Base-by-base conservation (phyloP, 345 rosid species). In the Erodium maritimum region DNA sequence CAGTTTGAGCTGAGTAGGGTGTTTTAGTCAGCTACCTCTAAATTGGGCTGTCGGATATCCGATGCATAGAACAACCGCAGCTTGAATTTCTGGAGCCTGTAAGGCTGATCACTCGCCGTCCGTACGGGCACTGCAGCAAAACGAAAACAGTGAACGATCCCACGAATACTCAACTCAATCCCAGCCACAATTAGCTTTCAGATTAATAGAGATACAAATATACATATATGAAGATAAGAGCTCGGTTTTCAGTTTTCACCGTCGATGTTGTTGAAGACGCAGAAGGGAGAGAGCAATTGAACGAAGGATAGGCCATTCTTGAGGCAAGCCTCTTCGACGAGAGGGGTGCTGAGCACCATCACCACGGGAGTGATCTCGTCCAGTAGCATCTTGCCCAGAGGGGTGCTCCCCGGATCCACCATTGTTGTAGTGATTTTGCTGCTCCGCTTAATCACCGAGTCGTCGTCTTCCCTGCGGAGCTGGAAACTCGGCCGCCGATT, bases 301-400 rank as follows among this genome's bases (percentile, higher is more conserved):
- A 77, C 69, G 63, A 93, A 80, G n/a, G 91, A 85, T 55, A 93
- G 72, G 13, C 87, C 94, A 54, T 83, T 93, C 76, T 79, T 93
- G 62, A 65, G 67, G 84, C 95, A 93, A 64, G 95, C 66, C 59
- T 83, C 95, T 67, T 89, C 99, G 19, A 82, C 95, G 52, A 79
- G 82, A 20, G 94, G 88, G 46, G 95, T 87, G 21, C 80, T 72
- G 69, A 93, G 91, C 54, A 89, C 91, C 96, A 89, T 89, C 57
- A 93, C 87, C 67, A 85, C 91, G 55, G 99, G 97, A 67, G 85
- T 82, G 79, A 93, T 73, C 80, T 87, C 95, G 66, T 89, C 95
- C 80, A 87, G 37, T 2, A 91, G 80, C 94, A 93, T 84, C 78
- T 66, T 78, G 25, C 99, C 99, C 14, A 89, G 84, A 55, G 83